Percentiles rank a stretch among this genome's conserved stretches.
These are phyloP conservation scores for Colletotrichum cereale DNA, from an alignment of 2,329 filamentous ascomycete genomes.

Conservation along the genomic window DNA sequence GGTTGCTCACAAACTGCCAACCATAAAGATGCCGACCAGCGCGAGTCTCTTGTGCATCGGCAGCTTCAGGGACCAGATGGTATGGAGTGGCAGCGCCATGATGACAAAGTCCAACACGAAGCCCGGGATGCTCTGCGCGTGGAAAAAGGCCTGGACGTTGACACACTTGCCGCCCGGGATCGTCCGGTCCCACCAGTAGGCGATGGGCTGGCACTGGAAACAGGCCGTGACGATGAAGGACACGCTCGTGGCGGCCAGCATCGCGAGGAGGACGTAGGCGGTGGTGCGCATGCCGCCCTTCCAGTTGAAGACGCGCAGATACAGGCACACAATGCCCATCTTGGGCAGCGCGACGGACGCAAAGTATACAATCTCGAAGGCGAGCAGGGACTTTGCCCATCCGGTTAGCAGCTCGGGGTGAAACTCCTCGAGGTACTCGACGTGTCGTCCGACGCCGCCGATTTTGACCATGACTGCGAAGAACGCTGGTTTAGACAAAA, in stretches of 20 bases:
- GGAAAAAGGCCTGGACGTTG: constrained; percentile 46
- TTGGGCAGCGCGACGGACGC: constrained; percentile 46
- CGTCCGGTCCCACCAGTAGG: constrained; percentile 49
- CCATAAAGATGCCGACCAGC: constrained; percentile 45
- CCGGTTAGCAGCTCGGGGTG: constrained; percentile 38
- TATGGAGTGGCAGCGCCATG: constrained; percentile 45
- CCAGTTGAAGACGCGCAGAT: constrained; percentile 49
- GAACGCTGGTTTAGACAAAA: constrained; percentile 1
- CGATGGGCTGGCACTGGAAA: constrained; percentile 56
- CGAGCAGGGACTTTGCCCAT: constrained; percentile 45
- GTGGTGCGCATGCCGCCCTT: constrained; percentile 41
- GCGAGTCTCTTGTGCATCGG: constrained; percentile 45
- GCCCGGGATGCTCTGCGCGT: constrained; percentile 42
- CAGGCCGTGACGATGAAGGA: constrained; percentile 41
- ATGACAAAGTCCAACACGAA: constrained; percentile 46
- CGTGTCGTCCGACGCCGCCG: constrained; percentile 45
- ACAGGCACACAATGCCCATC: constrained; percentile 48
- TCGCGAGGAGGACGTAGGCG: constrained; percentile 42
- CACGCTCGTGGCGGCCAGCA: constrained; percentile 42
- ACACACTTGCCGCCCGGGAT: constrained; percentile 50
- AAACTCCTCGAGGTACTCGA: constrained; percentile 39
- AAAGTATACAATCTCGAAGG: constrained; percentile 48
- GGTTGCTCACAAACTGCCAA: constrained; percentile 45
- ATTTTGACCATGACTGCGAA: constrained; percentile 43
- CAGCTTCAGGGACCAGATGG: constrained; percentile 46